Percentiles rank a stretch among this genome's conserved stretches.
Conservation (phyloP, 495 filamentous ascomycete species). For the Durotheca rogersii region DNA sequence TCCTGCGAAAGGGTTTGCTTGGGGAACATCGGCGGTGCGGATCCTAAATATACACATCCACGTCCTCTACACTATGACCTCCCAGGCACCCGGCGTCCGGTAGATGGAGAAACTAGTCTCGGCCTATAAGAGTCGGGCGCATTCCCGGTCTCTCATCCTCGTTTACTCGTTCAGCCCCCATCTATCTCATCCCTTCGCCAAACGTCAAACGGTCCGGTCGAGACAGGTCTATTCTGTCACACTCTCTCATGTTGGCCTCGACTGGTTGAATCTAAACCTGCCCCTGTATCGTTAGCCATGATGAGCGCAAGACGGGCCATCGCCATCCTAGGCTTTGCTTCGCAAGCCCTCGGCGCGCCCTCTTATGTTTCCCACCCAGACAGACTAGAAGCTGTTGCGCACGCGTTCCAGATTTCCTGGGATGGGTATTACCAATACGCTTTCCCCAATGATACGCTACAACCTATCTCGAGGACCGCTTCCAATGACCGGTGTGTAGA, state of each 20-base stretch:
- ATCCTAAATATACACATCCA: slow-evolving; percentile 10
- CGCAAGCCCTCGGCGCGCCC: slow-evolving; percentile 19
- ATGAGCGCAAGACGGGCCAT: slow-evolving; percentile 16
- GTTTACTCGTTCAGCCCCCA: slow-evolving; percentile 1
- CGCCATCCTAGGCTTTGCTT: slow-evolving; percentile 27
- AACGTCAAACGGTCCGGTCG: slow-evolving; percentile 4
- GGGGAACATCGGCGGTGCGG: slow-evolving; percentile 13
- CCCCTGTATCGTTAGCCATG: slow-evolving; percentile 19
- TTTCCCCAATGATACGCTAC: slow-evolving; percentile 75
- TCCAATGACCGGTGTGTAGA: slow-evolving; percentile 65
- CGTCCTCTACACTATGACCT: slow-evolving; percentile 9
- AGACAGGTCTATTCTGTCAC: slow-evolving; percentile 4
- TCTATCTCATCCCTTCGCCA: slow-evolving; percentile 6
- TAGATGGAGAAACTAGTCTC: slow-evolving; percentile 5
- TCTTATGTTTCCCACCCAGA: slow-evolving; percentile 35
- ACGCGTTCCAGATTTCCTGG: slow-evolving; percentile 77
- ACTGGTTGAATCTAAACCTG: slow-evolving; percentile 8
- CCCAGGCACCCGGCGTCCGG: not conserved
- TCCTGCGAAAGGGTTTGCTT: slow-evolving; percentile 1
- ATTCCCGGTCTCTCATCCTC: slow-evolving; percentile 3
- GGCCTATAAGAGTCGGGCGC: slow-evolving; percentile 32
- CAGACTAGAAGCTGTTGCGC: slow-evolving; percentile 66
- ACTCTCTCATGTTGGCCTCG: slow-evolving; percentile 2
- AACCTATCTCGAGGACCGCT: slow-evolving; percentile 63
- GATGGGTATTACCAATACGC: slow-evolving; percentile 78